Evolutionary conservation across 768 basidiomycete species (phyloP).

Genomic region (Hericium alpestre): DNA sequence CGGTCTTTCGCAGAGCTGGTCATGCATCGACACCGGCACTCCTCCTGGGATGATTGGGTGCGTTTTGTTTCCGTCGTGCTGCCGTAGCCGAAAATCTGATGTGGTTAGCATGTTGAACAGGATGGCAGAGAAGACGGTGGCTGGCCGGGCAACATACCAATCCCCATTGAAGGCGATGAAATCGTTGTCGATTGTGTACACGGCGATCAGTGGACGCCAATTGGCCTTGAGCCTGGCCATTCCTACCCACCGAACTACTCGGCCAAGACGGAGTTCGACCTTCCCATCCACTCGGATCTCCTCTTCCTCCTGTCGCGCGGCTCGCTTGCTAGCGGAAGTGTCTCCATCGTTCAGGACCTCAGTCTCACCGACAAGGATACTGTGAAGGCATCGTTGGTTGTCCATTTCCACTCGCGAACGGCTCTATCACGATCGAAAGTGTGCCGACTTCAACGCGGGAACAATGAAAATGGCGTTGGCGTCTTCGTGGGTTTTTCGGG

Average conservation of each 20-base stretch:
- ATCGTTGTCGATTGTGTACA: slow-evolving; percentile 6
- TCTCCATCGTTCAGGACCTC: slow-evolving; percentile 4
- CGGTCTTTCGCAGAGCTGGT: slow-evolving; percentile 3
- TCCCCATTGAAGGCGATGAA: slow-evolving; percentile 3
- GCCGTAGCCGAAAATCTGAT: neutral
- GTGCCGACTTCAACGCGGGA: slow-evolving; percentile 20
- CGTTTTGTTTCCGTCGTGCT: neutral
- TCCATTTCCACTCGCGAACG: slow-evolving; percentile 17
- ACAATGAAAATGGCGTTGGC: slow-evolving; percentile 24
- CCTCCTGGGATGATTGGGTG: neutral
- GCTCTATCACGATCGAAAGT: slow-evolving; percentile 21
- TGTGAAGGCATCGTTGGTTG: slow-evolving; percentile 22
- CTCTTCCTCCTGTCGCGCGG: slow-evolving; percentile 24
- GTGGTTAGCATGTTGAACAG: neutral
- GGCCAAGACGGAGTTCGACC: slow-evolving; percentile 19
- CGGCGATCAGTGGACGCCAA: slow-evolving; percentile 14
- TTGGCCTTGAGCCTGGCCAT: slow-evolving; percentile 10
- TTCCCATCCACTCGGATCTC: slow-evolving; percentile 21
- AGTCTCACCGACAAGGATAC: slow-evolving; percentile 1
- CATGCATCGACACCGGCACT: neutral
- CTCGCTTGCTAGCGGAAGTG: slow-evolving; percentile 9
- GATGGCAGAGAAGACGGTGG: neutral
- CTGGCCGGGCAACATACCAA: neutral
- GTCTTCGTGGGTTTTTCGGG: slow-evolving; percentile 23
- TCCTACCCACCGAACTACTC: slow-evolving; percentile 1